These are phyloP conservation scores for Xylaria sp. DNA, from an alignment of 2,329 filamentous ascomycete genomes.

Conservation along the genomic window DNA sequence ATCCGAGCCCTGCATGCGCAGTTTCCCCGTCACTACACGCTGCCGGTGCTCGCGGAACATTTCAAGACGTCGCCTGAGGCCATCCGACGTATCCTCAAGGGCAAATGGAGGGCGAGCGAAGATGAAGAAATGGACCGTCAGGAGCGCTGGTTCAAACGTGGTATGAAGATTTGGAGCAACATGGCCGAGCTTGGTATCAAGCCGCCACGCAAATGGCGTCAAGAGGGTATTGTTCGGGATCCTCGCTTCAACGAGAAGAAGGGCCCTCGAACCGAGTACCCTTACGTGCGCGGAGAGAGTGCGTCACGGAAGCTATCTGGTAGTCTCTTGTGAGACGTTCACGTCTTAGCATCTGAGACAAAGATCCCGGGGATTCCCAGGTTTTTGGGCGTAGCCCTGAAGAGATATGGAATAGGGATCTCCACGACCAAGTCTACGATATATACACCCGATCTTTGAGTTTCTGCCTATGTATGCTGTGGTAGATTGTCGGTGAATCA, in stretches of 20 bases:
- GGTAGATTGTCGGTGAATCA: not conserved
- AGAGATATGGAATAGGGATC: not conserved
- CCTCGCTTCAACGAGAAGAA: constrained; percentile 37
- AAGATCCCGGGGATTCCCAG: not conserved
- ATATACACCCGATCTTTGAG: not conserved
- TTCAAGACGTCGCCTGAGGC: constrained; percentile 86
- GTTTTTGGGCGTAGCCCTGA: not conserved
- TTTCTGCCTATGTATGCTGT: not conserved
- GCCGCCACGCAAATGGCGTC: constrained; percentile 56
- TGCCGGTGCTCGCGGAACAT: constrained; percentile 63
- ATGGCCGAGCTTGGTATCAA: constrained; percentile 57
- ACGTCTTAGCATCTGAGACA: not conserved
- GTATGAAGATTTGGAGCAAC: constrained; percentile 53
- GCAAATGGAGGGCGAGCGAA: constrained; percentile 62
- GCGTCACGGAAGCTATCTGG: constrained; percentile 27
- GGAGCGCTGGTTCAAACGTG: constrained; percentile 56
- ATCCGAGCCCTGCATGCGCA: constrained; percentile 77
- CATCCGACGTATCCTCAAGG: constrained; percentile 78
- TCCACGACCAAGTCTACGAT: not conserved
- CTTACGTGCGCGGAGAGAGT: constrained; percentile 25
- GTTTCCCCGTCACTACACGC: constrained; percentile 73
- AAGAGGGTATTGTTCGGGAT: constrained; percentile 46
- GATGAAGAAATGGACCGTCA: constrained; percentile 54
- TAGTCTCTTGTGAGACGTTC: constrained; percentile 24
- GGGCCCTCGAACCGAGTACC: constrained; percentile 27